Percentiles rank a stretch among this genome's conserved stretches.
phyloP scores from a whole-genome alignment of 129 eudicot genomes.

The Sambucus nigra region DNA sequence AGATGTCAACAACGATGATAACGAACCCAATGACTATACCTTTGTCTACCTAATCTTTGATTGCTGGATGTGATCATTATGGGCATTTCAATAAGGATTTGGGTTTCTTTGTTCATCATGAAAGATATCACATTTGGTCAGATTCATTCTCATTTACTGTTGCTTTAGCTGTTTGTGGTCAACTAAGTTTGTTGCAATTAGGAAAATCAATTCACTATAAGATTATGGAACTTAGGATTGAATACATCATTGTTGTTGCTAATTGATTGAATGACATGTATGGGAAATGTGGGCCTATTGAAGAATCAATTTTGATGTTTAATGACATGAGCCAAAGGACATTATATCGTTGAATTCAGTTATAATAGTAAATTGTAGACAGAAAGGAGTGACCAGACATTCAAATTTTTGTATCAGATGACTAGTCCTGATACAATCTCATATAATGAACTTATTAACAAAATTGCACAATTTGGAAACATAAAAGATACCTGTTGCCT shows the following conservation, averaged over 20 bases:
- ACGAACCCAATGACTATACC: conserved; percentile 27
- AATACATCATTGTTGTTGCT: conserved; percentile 35
- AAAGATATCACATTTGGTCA: conserved; percentile 30
- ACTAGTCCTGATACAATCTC: conserved; percentile 68
- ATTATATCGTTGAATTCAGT: conserved; percentile 68
- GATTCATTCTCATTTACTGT: conserved; percentile 65
- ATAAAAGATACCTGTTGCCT: conserved; percentile 64
- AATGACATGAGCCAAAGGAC: conserved; percentile 33
- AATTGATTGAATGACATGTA: conserved; percentile 88
- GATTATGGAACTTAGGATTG: conserved; percentile 46
- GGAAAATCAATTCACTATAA: conserved; percentile 58
- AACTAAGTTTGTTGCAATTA: conserved; percentile 25
- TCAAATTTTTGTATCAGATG: conserved; percentile 36
- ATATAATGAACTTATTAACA: conserved; percentile 60
- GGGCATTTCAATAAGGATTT: conserved; percentile 52
- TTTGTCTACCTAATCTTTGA: conserved; percentile 55
- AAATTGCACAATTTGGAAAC: conserved; percentile 59
- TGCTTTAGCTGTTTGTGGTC: conserved; percentile 62
- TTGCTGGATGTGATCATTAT: conserved; percentile 55
- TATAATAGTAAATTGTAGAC: conserved; percentile 56
- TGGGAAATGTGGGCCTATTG: conserved; percentile 51
- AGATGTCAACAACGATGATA: conserved; percentile 8
- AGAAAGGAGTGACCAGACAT: conserved; percentile 45
- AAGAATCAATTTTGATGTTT: conserved; percentile 44
- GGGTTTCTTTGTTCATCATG: conserved; percentile 43